Conservation (phyloP, 164 flowering plant species). For the Magnolia kwangsiensis region DNA sequence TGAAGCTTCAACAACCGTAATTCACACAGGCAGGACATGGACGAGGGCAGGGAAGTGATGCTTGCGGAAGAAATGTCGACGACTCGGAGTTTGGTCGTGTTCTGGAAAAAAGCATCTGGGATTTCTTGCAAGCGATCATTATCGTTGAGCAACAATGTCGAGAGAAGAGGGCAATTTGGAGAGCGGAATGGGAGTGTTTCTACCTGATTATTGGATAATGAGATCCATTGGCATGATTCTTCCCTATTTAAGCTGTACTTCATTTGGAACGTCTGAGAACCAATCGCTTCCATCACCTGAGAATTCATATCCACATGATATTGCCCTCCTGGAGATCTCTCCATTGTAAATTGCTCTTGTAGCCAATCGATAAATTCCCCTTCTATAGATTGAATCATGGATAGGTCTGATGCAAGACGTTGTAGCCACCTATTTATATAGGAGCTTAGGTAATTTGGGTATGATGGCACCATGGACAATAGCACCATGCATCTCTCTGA, state of each 20-base stretch:
- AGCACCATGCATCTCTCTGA: background rate
- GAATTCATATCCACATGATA: background rate
- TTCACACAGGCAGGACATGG: background rate
- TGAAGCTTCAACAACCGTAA: background rate
- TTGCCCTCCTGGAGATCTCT: too few relatives aligned
- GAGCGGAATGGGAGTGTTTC: background rate
- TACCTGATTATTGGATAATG: background rate
- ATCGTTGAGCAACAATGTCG: background rate
- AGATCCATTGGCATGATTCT: background rate
- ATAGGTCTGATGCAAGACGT: fast-evolving
- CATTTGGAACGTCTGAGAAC: background rate
- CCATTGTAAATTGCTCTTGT: too few relatives aligned
- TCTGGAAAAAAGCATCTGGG: background rate
- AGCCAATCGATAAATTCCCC: too few relatives aligned
- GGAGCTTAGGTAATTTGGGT: too few relatives aligned
- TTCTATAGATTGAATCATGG: too few relatives aligned
- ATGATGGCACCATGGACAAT: too few relatives aligned
- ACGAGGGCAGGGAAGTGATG: background rate
- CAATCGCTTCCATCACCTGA: background rate
- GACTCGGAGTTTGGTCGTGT: background rate
- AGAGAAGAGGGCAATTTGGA: background rate
- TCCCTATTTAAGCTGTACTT: too few relatives aligned
- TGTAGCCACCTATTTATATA: too few relatives aligned
- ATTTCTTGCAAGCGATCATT: background rate
- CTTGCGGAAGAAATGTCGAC: background rate